phyloP scores from a whole-genome alignment of 768 basidiomycete genomes.

The Mrakia gelida region DNA sequence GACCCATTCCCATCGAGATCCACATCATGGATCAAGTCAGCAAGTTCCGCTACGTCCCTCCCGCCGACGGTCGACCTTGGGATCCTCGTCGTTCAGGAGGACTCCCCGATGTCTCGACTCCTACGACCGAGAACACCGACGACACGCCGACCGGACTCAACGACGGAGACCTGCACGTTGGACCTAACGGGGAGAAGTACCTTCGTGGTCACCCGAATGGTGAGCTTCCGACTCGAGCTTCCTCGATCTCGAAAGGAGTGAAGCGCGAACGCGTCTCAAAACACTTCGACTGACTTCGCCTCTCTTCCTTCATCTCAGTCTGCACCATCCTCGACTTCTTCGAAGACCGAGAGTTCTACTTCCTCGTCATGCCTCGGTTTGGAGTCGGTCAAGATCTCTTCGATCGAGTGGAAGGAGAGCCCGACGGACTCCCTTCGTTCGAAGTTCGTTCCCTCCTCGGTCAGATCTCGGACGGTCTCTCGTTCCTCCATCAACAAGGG shows the following conservation, averaged over 20 bases:
- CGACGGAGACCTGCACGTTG: slow-evolving; percentile 49
- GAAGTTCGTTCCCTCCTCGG: slow-evolving; percentile 79
- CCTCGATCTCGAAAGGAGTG: slow-evolving; percentile 47
- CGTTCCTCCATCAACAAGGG: slow-evolving; percentile 82
- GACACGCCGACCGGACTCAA: neutral
- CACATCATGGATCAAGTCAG: slow-evolving; percentile 47
- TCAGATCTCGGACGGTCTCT: slow-evolving; percentile 85
- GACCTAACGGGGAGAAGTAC: slow-evolving; percentile 53
- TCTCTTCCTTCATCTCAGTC: slow-evolving; percentile 62
- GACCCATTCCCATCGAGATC: slow-evolving; percentile 95
- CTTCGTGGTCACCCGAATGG: slow-evolving; percentile 45
- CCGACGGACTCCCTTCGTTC: slow-evolving; percentile 71
- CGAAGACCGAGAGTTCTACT: slow-evolving; percentile 93
- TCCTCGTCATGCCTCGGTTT: slow-evolving; percentile 63
- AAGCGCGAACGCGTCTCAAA: slow-evolving; percentile 18
- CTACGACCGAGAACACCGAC: slow-evolving; percentile 1
- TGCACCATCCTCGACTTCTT: slow-evolving; percentile 94
- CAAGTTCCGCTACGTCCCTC: slow-evolving; percentile 50
- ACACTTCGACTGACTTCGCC: slow-evolving; percentile 39
- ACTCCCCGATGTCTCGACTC: neutral
- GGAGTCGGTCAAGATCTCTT: slow-evolving; percentile 73
- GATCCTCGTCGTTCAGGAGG: slow-evolving; percentile 52
- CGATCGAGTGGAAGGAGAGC: slow-evolving; percentile 85
- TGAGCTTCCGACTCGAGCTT: neutral
- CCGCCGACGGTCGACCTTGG: slow-evolving; percentile 75